These are phyloP conservation scores for Sarocladium oryzae DNA, from an alignment of 2,329 filamentous ascomycete genomes.

Conservation along the genomic window DNA sequence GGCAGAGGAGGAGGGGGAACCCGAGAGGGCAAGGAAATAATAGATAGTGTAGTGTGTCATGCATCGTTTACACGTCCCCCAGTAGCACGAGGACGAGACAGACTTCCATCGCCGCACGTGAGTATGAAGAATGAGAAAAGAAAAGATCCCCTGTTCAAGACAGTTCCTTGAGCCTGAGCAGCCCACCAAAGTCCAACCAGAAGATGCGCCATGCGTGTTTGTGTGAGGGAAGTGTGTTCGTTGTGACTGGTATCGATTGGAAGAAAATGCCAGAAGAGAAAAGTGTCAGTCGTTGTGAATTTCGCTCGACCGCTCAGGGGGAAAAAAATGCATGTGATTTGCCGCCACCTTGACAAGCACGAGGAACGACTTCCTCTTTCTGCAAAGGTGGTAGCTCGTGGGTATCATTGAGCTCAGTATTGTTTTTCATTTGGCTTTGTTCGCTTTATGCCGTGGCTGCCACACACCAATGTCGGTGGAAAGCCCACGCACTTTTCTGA, in stretches of 20 bases:
- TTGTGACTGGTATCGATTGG: background rate
- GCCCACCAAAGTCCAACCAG: background rate
- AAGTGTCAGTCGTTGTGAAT: background rate
- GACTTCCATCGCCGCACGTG: too few relatives aligned
- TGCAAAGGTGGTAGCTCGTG: background rate
- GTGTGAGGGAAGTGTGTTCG: background rate
- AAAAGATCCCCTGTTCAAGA: background rate
- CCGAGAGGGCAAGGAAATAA: background rate
- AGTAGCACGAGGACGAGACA: background rate
- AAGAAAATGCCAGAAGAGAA: slow-evolving; percentile 1
- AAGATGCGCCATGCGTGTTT: slow-evolving; percentile 1
- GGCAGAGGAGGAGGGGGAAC: too few relatives aligned
- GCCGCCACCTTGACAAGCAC: background rate
- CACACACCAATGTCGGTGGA: slow-evolving; percentile 96
- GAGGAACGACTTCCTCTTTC: slow-evolving; percentile 13
- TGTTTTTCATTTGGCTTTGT: background rate
- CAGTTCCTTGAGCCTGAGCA: background rate
- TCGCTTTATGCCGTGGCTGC: slow-evolving; percentile 43
- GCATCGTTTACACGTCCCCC: background rate
- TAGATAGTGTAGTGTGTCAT: background rate
- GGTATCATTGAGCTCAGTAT: slow-evolving; percentile 1
- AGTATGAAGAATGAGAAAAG: background rate
- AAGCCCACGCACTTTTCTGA: slow-evolving; percentile 98
- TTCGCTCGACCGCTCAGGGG: background rate
- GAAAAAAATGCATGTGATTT: slow-evolving; percentile 2